Base-by-base conservation (phyloP, 164 flowering plant genomes). In the Liriodendron chinense region DNA sequence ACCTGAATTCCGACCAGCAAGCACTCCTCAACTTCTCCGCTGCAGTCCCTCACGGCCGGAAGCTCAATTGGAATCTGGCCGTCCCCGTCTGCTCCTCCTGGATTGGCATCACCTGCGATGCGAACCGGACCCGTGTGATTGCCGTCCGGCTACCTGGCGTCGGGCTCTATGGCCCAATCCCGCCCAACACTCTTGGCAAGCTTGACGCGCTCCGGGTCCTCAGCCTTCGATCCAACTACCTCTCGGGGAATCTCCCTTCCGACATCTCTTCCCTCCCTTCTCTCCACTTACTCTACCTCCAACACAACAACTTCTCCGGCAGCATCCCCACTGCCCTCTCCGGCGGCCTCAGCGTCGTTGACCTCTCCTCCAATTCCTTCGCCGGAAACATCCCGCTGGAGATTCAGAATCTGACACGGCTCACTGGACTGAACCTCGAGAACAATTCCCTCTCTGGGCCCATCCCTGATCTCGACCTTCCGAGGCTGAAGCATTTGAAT, bases 221-320 rank as follows among this genome's bases (percentile, higher is more conserved):
- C 69, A 94, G 99, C 81, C 94, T 96, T 20, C 87, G 97, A 20
- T 90, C 93, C 70, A 96, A 96, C 59, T 74, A 76, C 70, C 92
- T 96, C 53, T 74, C 28, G 69, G 97, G 97, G 12, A 75, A 65
- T 78, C 89, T 96, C 77, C 98, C 99, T 25, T 80, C 87, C 26
- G 99, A 94, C 74, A 65, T 96, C 22, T 43, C 86, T 71, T 81
- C 94, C 63, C 91, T 94, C 68, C 89, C 95, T 76, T 88, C 90
- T 26, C 94, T 96, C 74, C 87, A 74, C 9, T 64, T 79, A 71
- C 77, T 92, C 47, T 88, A 76, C 80, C 92, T 96, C 68, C 97
- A 96, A 76, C 83, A 83, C 61, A 96, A 96, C 81, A 86, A 86
- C 79, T 84, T 96, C 47, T 90, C 98, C 16, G 98, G 99, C 34